Conservation (phyloP, 805 yeast genomes). For the Lachancea cidri region DNA sequence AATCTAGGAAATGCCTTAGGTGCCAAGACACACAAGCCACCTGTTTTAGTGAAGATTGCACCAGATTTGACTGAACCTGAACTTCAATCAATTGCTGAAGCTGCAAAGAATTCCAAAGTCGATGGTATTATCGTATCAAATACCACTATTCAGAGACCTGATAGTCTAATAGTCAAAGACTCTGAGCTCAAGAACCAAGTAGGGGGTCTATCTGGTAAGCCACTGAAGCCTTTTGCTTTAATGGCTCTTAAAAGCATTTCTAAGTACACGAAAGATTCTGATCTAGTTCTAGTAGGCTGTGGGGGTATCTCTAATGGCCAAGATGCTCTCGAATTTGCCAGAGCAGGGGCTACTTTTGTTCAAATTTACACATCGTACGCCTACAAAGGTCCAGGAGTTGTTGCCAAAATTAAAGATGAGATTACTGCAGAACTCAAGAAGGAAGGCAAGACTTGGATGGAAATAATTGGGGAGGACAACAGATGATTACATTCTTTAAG, state of each 20-base stretch:
- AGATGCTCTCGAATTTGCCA: constrained; percentile 87
- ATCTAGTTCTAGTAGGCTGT: constrained; percentile 80
- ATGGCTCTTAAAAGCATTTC: constrained; percentile 67
- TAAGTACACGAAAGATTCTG: constrained; percentile 67
- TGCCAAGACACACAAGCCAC: constrained; percentile 46
- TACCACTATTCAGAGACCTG: constrained; percentile 85
- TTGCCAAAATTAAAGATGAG: constrained; percentile 54
- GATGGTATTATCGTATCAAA: constrained; percentile 93
- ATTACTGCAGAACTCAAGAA: constrained; percentile 53
- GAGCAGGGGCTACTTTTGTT: constrained; percentile 89
- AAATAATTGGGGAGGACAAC: constrained; percentile 64
- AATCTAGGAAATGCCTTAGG: constrained; percentile 34
- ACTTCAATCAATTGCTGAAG: constrained; percentile 72
- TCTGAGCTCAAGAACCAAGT: constrained; percentile 46
- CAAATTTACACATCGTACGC: constrained; percentile 88
- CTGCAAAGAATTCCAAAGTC: constrained; percentile 69
- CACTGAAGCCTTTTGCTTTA: constrained; percentile 74
- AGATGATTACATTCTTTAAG: constrained; percentile 16
- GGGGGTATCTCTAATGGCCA: constrained; percentile 88
- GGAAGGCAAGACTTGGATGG: constrained; percentile 81
- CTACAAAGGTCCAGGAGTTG: constrained; percentile 86
- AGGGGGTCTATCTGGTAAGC: constrained; percentile 93
- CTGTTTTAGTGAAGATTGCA: constrained; percentile 85
- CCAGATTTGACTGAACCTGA: constrained; percentile 86
- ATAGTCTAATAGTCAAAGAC: constrained; percentile 45